phyloP scores from a whole-genome alignment of 192 early-diverging fungal species.

The Coemansia sp. region DNA sequence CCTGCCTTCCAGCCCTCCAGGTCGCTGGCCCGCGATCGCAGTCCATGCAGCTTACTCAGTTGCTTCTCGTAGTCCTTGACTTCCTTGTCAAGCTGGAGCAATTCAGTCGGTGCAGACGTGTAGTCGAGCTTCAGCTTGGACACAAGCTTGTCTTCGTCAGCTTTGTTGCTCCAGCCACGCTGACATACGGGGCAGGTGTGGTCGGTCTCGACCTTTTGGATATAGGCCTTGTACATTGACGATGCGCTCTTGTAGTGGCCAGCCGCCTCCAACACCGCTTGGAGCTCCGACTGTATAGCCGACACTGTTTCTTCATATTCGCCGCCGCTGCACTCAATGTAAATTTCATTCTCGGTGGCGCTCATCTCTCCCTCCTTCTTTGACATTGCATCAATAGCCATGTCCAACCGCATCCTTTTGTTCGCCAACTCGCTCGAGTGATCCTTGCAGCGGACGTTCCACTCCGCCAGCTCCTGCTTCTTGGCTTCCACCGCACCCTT shows the following conservation, averaged over 20 bases:
- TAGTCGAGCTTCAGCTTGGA: slow-evolving; percentile 47
- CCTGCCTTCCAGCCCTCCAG: slow-evolving; percentile 43
- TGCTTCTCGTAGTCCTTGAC: slow-evolving; percentile 26
- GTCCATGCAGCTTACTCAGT: slow-evolving; percentile 17
- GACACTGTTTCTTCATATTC: slow-evolving; percentile 34
- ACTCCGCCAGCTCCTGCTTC: slow-evolving; percentile 23
- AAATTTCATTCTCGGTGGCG: slow-evolving; percentile 17
- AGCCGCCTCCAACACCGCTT: slow-evolving; percentile 51
- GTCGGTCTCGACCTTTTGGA: slow-evolving; percentile 60
- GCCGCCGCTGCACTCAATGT: slow-evolving; percentile 14
- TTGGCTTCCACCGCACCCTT: slow-evolving; percentile 16
- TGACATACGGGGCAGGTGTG: slow-evolving; percentile 81
- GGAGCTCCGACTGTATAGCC: slow-evolving; percentile 39
- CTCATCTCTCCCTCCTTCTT: slow-evolving; percentile 26
- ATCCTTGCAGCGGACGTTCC: slow-evolving; percentile 6
- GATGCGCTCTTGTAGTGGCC: slow-evolving; percentile 55
- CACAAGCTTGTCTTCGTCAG: slow-evolving; percentile 45
- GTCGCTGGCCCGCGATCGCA: slow-evolving; percentile 33
- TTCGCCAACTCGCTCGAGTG: slow-evolving; percentile 13
- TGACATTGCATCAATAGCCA: slow-evolving; percentile 32
- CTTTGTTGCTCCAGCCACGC: slow-evolving; percentile 63
- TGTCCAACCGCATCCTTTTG: slow-evolving; percentile 32
- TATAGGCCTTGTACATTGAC: slow-evolving; percentile 65
- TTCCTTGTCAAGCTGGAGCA: slow-evolving; percentile 35
- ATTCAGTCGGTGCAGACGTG: slow-evolving; percentile 36